A percentile compares a stretch with the other conserved stretches of the same genome.
Conservation (phyloP, 495 filamentous ascomycete genomes). For the Trichoderma asperelloides region DNA sequence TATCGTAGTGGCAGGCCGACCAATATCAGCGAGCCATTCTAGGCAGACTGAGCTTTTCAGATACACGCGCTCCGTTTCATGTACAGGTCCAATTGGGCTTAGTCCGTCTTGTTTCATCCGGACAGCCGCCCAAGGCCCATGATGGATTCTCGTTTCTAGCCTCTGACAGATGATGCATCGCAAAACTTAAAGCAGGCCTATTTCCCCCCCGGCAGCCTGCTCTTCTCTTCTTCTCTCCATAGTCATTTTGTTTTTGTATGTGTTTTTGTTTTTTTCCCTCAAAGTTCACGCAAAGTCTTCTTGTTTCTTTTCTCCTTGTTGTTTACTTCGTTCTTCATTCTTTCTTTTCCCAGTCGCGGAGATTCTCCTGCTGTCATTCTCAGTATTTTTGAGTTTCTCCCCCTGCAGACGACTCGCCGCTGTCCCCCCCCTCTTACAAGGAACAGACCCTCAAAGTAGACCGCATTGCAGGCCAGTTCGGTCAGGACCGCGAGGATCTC, state of each 20-base stretch:
- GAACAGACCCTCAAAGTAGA: constrained; percentile 3
- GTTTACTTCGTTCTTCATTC: neutral
- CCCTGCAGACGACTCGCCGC: constrained; percentile 5
- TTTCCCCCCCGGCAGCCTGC: constrained; percentile 3
- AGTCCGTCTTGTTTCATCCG: constrained; percentile 8
- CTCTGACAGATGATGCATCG: constrained; percentile 2
- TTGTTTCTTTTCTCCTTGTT: neutral
- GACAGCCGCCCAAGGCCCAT: constrained; percentile 5
- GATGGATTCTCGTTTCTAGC: neutral
- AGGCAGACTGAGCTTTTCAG: neutral
- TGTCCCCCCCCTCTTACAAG: neutral
- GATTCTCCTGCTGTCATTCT: neutral
- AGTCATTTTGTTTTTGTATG: neutral
- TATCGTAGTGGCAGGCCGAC: neutral
- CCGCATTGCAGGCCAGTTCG: constrained; percentile 2
- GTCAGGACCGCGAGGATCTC: constrained; percentile 7
- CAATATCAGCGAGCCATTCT: constrained; percentile 11
- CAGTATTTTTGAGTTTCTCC: neutral
- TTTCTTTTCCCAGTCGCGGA: neutral
- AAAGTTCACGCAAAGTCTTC: neutral
- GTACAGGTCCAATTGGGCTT: neutral
- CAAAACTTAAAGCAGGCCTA: constrained; percentile 8
- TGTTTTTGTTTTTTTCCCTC: neutral
- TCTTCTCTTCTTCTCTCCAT: neutral
- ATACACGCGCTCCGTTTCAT: constrained; percentile 8